Evolutionary conservation across 208 protist genomes (phyloP).

Genomic region (Spironucleus salmonicida): DNA sequence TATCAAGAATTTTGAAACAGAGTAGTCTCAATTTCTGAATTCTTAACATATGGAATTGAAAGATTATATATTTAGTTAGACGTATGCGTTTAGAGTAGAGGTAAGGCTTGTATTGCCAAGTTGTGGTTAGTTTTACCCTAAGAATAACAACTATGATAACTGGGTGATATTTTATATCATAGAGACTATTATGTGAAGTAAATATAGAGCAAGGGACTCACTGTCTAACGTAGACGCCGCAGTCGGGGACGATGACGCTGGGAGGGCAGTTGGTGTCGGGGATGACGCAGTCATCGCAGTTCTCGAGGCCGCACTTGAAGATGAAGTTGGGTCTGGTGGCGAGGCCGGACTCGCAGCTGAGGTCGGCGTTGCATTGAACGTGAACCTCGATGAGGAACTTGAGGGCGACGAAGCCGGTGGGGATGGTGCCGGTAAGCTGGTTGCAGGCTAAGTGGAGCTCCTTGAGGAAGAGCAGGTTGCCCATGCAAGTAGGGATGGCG

Average conservation of each 20-base stretch:
- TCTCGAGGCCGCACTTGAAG: neutral
- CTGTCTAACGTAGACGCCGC: slow-evolving; percentile 19
- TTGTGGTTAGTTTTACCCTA: too few relatives aligned
- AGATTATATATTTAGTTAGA: too few relatives aligned
- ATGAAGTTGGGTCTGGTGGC: slow-evolving; percentile 6
- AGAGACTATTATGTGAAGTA: too few relatives aligned
- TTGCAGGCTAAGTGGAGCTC: slow-evolving; percentile 26
- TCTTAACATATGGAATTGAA: too few relatives aligned
- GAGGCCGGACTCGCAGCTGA: neutral
- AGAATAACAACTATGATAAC: too few relatives aligned
- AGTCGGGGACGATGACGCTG: neutral
- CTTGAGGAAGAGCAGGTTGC: neutral
- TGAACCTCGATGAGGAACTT: neutral
- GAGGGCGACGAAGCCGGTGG: slow-evolving; percentile 1
- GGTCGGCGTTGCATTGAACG: slow-evolving; percentile 23
- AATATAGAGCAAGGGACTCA: too few relatives aligned
- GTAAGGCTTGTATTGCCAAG: too few relatives aligned
- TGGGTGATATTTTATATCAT: too few relatives aligned
- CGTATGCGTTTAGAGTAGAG: too few relatives aligned
- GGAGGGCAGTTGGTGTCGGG: slow-evolving; percentile 1
- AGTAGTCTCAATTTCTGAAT: too few relatives aligned
- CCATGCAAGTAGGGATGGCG: slow-evolving; percentile 16
- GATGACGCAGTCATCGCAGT: slow-evolving; percentile 4
- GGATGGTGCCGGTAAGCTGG: slow-evolving; percentile 3
- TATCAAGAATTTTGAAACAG: too few relatives aligned